Conservation (phyloP, 1,139 yeast genomes). For the Geotrichum cucujoidarum region DNA sequence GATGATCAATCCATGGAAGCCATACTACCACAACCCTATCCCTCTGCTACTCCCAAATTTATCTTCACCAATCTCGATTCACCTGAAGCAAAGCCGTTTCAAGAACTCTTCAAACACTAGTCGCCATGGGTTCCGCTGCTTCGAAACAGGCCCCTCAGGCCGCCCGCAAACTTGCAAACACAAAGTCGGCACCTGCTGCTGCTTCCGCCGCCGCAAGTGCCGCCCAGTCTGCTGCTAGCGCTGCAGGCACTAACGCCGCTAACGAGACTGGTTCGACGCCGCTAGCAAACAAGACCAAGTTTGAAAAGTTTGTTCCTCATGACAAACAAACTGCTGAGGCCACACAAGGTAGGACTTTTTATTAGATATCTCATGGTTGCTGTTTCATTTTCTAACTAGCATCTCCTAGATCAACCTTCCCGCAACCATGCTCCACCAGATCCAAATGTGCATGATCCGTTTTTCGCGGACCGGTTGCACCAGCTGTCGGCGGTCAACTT, state of each 20-base stretch:
- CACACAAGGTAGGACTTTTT: not conserved
- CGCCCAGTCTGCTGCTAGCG: not conserved
- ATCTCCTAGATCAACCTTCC: no score
- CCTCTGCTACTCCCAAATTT: no score
- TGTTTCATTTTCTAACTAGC: no score
- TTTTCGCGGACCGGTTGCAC: conserved; percentile 6
- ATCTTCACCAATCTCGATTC: no score
- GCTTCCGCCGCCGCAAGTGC: not conserved
- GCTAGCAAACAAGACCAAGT: conserved; percentile 4
- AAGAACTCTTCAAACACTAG: not conserved
- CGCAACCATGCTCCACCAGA: no score
- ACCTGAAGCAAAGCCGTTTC: no score
- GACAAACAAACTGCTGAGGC: not conserved
- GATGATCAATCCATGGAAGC: no score
- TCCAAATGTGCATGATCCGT: no score
- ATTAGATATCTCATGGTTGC: no score
- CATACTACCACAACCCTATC: no score
- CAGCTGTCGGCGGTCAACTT: conserved; percentile 11
- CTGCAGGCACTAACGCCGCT: not conserved
- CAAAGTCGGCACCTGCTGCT: not conserved
- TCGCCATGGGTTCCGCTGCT: conserved; percentile 12
- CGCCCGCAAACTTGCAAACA: not conserved
- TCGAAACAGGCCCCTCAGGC: conserved; percentile 12
- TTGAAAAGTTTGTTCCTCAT: conserved; percentile 7
- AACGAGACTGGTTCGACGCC: not conserved